Base-by-base conservation (phyloP, 768 basidiomycete species). In the Auricularia sp. region DNA sequence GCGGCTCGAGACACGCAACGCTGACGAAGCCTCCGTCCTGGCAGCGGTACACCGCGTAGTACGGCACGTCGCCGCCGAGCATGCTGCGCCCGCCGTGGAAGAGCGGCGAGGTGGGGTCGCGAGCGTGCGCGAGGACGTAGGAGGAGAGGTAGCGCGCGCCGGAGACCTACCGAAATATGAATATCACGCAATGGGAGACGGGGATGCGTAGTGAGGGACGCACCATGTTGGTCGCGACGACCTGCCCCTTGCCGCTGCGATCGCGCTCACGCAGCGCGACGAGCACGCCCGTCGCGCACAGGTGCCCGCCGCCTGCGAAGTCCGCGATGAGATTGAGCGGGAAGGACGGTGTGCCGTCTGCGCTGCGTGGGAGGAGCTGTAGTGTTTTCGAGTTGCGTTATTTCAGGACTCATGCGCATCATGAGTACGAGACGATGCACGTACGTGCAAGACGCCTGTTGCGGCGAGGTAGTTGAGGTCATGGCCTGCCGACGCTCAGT, bases 391-490 rank as follows among this genome's bases (percentile, higher is more conserved):
- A 21, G 6, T 34, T 4, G 39, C 16, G 36, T 62, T 39, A 12
- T 12, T 3, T 36, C 58, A 5, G 64, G 1, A 23, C 29, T 29
- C 29, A 43, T 35, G 36, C 33, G 8, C 8, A 8, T 53, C 33
- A 53, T 61, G 36, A 29, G 23, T 39, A 10, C 23, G 42, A 3
- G 12, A 63, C 2, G 29, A 56, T 23, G 6, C 69, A 67, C 78
- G 36, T 67, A 89, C 88, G 8, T 88, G 83, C 8, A 92, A 74
- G 3, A 87, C 79, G 0, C 91, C 91, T 65, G 87, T 90, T 39
- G 90, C 77, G 16, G 91, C 90, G 12, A 91, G 80, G 71, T 91
- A 93, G 72, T 92, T 93, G 64, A 93, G 82, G 70, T 93, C 91
- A 70, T 93, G 91, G 18, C 91, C 91, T 85, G 54, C 21, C 36